Base-by-base conservation (phyloP, 352 stramenopile genomes). In the Globisporangium cylindrosporum region DNA sequence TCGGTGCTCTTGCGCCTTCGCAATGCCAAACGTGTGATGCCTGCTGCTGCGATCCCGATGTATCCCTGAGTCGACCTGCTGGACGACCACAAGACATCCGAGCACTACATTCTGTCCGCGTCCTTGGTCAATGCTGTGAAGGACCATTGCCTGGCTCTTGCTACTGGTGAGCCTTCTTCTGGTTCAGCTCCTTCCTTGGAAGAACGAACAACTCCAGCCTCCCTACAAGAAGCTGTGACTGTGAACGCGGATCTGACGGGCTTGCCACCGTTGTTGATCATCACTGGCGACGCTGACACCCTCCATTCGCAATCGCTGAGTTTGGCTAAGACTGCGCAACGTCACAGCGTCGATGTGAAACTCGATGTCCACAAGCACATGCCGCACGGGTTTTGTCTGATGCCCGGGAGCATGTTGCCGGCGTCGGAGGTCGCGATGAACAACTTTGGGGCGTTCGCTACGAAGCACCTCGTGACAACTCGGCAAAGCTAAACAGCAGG, bases 321-420 rank as follows among this genome's bases (percentile, higher is more conserved):
- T 1, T 69, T 87, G 12, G 60, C 48, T 7, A 51, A 65, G 0
- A 80, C 75, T 29, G 80, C 76, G 0, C 58, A 70, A 49, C 67
- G 43, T 5, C 69, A 80, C 27, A 60, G 66, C 6, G 70, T 82
- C 3, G 71, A 75, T 51, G 79, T 76, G 64, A 71, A 83, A n/a
- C 24, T 81, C 10, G 75, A 84, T 34, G 29, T 78, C 10, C 74
- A 82, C 46, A 65, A 73, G 64, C 66, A 61, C 36, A 69, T 87
- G 25, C 67, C 76, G 43, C 79, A 87, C 51, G 77, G 74, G 4
- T 87, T 87, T 55, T 75, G 70, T 46, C 34, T 81, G 12, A 60
- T 81, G 10, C 71, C 77, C 18, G 8, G 18, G 0, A 27, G 9
- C 22, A 27, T n/a, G 7, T n/a, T 86, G 43, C 79, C 79, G 0